phyloP scores from a whole-genome alignment of 257 asterid genomes.

The Catharanthus roseus region DNA sequence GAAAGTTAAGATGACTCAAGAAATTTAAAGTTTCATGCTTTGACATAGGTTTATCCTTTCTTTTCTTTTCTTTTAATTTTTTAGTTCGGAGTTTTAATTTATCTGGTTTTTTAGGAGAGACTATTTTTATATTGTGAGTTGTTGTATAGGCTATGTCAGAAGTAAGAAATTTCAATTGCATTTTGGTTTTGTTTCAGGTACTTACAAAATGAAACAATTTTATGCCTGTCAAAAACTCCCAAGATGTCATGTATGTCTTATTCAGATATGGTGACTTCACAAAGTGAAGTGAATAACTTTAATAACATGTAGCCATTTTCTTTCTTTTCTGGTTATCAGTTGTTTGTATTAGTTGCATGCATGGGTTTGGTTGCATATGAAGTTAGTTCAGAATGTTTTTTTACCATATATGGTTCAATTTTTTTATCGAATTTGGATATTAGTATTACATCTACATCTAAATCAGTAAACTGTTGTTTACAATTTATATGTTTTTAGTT shows the following conservation, averaged over 20 bases:
- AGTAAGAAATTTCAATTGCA: slow-evolving; percentile 8
- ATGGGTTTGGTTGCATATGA: neutral
- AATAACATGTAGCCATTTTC: neutral
- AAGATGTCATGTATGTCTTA: neutral
- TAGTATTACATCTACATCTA: neutral
- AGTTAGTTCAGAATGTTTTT: too few species aligned
- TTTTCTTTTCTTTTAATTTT: neutral
- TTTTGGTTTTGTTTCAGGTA: neutral
- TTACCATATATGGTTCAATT: too few species aligned
- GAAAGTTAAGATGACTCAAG: slow-evolving; percentile 45
- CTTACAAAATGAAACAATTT: neutral
- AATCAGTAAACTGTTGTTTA: neutral
- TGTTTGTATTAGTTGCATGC: neutral
- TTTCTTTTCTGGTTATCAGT: neutral
- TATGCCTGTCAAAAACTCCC: neutral
- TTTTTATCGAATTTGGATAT: neutral
- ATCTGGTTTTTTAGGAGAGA: neutral
- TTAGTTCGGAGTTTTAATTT: neutral
- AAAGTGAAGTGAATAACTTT: neutral
- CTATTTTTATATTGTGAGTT: neutral
- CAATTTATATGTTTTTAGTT: neutral
- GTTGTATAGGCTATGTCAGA: slow-evolving; percentile 2
- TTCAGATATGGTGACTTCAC: neutral
- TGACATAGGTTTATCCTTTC: neutral
- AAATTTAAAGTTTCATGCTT: slow-evolving; percentile 29